A percentile compares a stretch with the other conserved stretches of the same genome.
phyloP scores from a whole-genome alignment of 2,329 filamentous ascomycete genomes.

The Sclerotiophoma versabilis region DNA sequence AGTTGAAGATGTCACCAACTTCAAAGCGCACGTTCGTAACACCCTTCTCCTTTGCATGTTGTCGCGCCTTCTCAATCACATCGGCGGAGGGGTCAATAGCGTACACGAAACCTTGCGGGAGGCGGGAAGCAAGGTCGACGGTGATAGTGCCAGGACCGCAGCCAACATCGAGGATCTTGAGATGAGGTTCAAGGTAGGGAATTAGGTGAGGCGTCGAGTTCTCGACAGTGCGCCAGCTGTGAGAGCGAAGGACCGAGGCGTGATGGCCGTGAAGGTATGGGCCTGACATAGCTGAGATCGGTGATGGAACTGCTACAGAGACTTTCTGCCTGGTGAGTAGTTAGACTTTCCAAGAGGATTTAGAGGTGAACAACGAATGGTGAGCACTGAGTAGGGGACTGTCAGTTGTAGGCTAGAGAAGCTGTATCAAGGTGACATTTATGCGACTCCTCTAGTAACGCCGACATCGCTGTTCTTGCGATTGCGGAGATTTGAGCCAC shows the following conservation, averaged over 20 bases:
- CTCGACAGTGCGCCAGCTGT: slow-evolving; percentile 54
- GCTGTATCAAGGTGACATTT: background rate
- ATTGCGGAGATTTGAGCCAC: slow-evolving; percentile 13
- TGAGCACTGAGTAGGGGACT: background rate
- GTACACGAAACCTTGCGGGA: slow-evolving; percentile 54
- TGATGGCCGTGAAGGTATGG: slow-evolving; percentile 54
- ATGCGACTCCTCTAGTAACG: background rate
- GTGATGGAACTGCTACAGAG: background rate
- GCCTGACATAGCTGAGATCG: slow-evolving; percentile 12
- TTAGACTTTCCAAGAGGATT: background rate
- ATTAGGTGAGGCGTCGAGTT: slow-evolving; percentile 53
- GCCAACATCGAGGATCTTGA: slow-evolving; percentile 56
- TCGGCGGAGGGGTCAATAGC: slow-evolving; percentile 55
- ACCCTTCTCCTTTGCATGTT: slow-evolving; percentile 46
- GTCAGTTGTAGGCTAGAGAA: background rate
- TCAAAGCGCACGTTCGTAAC: slow-evolving; percentile 51
- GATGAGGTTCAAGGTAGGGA: slow-evolving; percentile 39
- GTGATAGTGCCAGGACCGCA: slow-evolving; percentile 60
- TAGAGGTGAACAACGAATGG: background rate
- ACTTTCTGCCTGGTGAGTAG: background rate
- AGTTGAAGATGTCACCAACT: slow-evolving; percentile 52
- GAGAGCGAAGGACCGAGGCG: slow-evolving; percentile 51
- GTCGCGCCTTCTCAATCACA: slow-evolving; percentile 52
- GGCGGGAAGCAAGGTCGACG: slow-evolving; percentile 51
- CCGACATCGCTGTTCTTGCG: slow-evolving; percentile 10